Base-by-base conservation (phyloP, 306 rosid genomes). In the Calophaca sinica region DNA sequence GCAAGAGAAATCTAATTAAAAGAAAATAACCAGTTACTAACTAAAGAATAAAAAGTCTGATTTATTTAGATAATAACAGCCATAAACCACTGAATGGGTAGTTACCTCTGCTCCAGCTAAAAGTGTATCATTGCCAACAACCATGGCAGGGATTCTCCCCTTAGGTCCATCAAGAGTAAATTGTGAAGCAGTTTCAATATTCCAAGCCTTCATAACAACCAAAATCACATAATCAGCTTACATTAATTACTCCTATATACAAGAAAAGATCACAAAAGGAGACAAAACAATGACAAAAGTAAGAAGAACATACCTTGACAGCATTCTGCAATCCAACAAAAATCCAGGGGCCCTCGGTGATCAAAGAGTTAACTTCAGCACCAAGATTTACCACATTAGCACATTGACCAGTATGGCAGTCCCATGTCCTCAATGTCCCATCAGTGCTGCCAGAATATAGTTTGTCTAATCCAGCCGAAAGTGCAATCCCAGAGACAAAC, bases 361-460 rank as follows among this genome's bases (percentile, higher is more conserved):
- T 73, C 62, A 87, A 70, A 61, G 74, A 85, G 50, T 20, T 20
- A 20, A 79, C 79, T 57, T 84, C 84, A 0, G 4, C 62, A 6
- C 80, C 77, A n/a, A 84, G 74, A 51, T 77, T 68, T 46, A 57
- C 42, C 5, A 68, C 53, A 0, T 4, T 51, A 68, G 13, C 75
- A 71, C 84, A 85, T 26, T 12, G 64, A 58, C 88, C 81, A 14
- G 78, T 79, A 48, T 74, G 28, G 64, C 87, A 89, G 35, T 89
- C 85, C 89, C 89, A 89, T 36, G 73, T 57, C 5, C 84, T 54
- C 48, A 72, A 41, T 4, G 81, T 77, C 26, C 87, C 84, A 7
- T 89, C 82, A 10, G 9, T 81, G 74, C 80, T 70, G 3, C 88
- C 68, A 4, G 86, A 79, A 69, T 76, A 87, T 10, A 89, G 85